Base-by-base conservation (phyloP, 2,329 filamentous ascomycete species). In the Capronia americana region DNA sequence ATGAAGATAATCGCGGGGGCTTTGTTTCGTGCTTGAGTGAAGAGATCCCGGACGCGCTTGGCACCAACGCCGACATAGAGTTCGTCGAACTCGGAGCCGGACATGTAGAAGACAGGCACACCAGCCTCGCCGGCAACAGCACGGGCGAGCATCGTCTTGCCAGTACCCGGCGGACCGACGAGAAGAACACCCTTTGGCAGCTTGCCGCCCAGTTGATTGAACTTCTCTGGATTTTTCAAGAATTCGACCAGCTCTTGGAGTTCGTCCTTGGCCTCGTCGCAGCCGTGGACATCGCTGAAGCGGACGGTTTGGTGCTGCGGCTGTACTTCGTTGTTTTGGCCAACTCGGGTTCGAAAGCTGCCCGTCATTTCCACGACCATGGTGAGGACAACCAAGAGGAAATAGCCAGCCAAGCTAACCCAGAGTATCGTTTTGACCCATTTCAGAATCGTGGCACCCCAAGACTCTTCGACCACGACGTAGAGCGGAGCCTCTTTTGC, bases 21-120 rank as follows among this genome's bases (percentile, higher is more conserved):
- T 81, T 98, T 97, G 70, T 84, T 79, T 72, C 93, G 92, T 70
- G 94, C 94, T 63, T 91, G 88, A 54, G 84, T 81, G 78, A 97
- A 96, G n/a, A 97, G 86, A 69, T 97, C 95, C 66, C 95, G 92
- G 57, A 99, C 94, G 75, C 95, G 91, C 84, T 99, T 97, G 54
- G 93, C 93, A 76, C 93, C 93, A 61, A 99, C 95, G 76, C 95
- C 95, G 41, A 99, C 96, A 75, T 97, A 99, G 60, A 99, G 90
- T 79, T 99, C 95, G 75, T 99, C 95, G 76, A 99, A 99, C 78
- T 99, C 95, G 65, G 92, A 96, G 58, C 95, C 95, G 75, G 95
- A 99, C 94, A 99, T 98, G 85, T 97, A 99, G 85, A 98, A 99
- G 85, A 99, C 99, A 1, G 95, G 95, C 20, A 99, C 95, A 63